Base-by-base conservation (phyloP, 352 stramenopile species). In the Phytophthora pinifolia region DNA sequence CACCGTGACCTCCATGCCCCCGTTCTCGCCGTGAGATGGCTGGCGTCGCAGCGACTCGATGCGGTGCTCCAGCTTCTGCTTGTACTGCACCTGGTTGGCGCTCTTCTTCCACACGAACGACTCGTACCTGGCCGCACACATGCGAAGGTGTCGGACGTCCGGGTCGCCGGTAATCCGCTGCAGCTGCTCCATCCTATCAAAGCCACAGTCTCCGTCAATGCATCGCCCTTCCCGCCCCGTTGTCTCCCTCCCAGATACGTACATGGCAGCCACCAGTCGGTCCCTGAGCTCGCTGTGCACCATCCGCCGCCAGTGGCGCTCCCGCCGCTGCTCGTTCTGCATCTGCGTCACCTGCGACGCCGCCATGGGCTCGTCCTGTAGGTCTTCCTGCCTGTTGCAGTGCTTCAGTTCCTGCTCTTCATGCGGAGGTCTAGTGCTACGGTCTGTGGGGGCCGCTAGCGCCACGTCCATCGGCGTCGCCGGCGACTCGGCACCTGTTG, bases 71-170 rank as follows among this genome's bases (percentile, higher is more conserved):
- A 89, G 51, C 57, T 83, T 86, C 32, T 86, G 72, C 36, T 77
- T 76, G 56, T 89, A 89, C 54, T 87, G 72, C 22, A 89, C 70
- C 48, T 86, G 71, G 38, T 77, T 86, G 2, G 65, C 69, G 41
- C 76, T 86, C 46, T 78, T 86, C 52, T 85, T 76, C 79, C 76
- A 88, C 20, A 88, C 79, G 27, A 83, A 79, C 48, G 75, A 83
- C 55, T 89, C 79, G 53, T 89, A 89, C 13, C 77, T 63, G 2
- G 76, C 70, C 20, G 79, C 79, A 30, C 76, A 89, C 51, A 76
- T 70, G 27, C 79, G 63, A 46, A 89, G 43, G 25, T 88, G 76
- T n/a, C 71, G 71, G 9, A 63, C 35, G 36, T 88, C 69, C 2
- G 64, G 60, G 33, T 78, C 70, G 3, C 76, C 79, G 20, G 76